Base-by-base conservation (phyloP, 2,329 filamentous ascomycete species). In the Scedosporium boydii region DNA sequence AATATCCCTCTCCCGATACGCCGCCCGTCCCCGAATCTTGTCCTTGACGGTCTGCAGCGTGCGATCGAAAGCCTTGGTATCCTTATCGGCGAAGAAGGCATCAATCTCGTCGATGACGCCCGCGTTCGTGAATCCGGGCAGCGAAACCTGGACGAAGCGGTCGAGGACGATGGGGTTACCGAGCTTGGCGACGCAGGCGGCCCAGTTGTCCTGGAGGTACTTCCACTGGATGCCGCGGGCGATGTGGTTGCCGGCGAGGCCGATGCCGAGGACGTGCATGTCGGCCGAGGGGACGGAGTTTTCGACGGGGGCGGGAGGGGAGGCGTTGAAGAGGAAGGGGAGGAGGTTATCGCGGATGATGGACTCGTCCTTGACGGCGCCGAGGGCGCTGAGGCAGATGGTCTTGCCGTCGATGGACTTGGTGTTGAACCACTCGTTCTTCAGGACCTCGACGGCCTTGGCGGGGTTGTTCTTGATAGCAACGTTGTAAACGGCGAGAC, bases 341-440 rank as follows among this genome's bases (percentile, higher is more conserved):
- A 80, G 89, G 71, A 82, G 87, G 81, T 70, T 87, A 76, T 75
- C 76, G 63, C 82, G 78, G 55, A 96, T 86, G 34, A 97, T 78
- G 9, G 86, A 83, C 10, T 76, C 71, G 62, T 91, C 85, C 68
- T 88, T 87, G 21, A 89, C 86, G 46, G 87, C 85, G 41, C 92
- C 91, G 55, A 99, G 82, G 3, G 89, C 85, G 44, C 83, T 80
- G 3, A 98, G 83, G 67, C 86, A 89, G 66, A 96, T 89, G 68
- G 96, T 92, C 75, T 93, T 96, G 69, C 92, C 93, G 69, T 98
- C 95, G 44, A 97, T 87, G 6, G 92, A 91, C 60, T 88, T 88
- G 12, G 91, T 95, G 59, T 80, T 87, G 66, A 86, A 82, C 82
- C 91, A 98, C 73, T 97, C 93, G 62, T 91, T 85, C 78, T 93